Evolutionary conservation across 2,329 filamentous ascomycete genomes (phyloP).

Genomic region (Elsinoe ampelina): DNA sequence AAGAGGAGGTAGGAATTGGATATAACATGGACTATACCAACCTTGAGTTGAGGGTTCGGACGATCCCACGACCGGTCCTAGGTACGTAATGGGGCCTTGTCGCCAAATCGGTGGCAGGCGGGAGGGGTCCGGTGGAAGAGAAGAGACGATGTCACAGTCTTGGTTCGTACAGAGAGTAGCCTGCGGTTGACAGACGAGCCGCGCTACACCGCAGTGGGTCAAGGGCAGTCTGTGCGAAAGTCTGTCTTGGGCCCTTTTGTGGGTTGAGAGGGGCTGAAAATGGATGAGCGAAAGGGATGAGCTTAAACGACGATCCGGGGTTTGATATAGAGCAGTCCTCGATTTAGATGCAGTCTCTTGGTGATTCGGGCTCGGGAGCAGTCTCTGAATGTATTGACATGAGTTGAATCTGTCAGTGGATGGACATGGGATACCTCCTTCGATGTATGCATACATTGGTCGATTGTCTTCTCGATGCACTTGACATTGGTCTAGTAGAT

Average conservation of each 20-base stretch:
- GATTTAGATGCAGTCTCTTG: too few species aligned
- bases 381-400: too few species aligned
- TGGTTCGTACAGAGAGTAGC: neutral
- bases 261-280: neutral
- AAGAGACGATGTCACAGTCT: slow-evolving; percentile 10
- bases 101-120: slow-evolving; percentile 3
- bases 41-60: neutral
- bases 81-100: slow-evolving; percentile 10
- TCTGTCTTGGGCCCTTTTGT: neutral
- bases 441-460: too few species aligned
- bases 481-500: too few species aligned
- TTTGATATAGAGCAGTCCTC: neutral
- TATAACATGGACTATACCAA: slow-evolving; percentile 4
- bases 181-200: slow-evolving; percentile 9
- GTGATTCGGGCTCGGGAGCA: too few species aligned
- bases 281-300: neutral
- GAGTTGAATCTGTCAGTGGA: too few species aligned
- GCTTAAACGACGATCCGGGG: neutral
- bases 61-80: neutral
- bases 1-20: neutral
- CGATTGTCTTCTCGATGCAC: too few species aligned
- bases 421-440: too few species aligned
- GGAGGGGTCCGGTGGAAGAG: neutral
- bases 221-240: neutral
- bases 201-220: neutral